phyloP scores from a whole-genome alignment of 805 yeast genomes.

The Nakazawaea molendinolei region DNA sequence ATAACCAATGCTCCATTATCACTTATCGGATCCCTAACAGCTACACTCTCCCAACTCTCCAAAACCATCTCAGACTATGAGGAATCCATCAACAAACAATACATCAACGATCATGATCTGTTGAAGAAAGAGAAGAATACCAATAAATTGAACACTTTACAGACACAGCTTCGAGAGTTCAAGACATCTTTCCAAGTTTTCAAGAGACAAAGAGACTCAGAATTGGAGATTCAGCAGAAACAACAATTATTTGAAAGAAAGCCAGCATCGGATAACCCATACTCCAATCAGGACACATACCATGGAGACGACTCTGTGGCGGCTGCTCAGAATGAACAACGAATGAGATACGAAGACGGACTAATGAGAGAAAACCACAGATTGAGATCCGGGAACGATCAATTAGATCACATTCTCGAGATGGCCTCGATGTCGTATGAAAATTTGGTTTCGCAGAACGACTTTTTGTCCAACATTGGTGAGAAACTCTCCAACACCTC shows the following conservation, averaged over 20 bases:
- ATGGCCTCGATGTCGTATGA: constrained; percentile 84
- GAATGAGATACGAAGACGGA: constrained; percentile 42
- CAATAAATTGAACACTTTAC: constrained; percentile 55
- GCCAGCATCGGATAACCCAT: constrained; percentile 43
- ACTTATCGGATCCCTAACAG: constrained; percentile 55
- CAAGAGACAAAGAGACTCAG: constrained; percentile 48
- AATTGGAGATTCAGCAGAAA: constrained; percentile 37
- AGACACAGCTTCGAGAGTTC: constrained; percentile 37
- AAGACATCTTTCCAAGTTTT: constrained; percentile 45
- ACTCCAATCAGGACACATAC: constrained; percentile 16
- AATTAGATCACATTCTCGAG: constrained; percentile 82
- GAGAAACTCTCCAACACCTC: constrained; percentile 60
- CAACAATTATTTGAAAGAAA: constrained; percentile 53
- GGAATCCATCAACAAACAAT: constrained; percentile 11
- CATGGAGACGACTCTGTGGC: constrained; percentile 8
- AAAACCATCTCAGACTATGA: constrained; percentile 56
- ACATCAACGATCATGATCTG: constrained; percentile 14
- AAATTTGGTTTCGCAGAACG: constrained; percentile 81
- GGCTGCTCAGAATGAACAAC: constrained; percentile 18
- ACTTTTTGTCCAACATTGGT: constrained; percentile 57
- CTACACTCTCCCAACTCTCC: constrained; percentile 66
- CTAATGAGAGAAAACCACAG: constrained; percentile 60
- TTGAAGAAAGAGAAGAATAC: constrained; percentile 57
- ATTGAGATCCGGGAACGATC: constrained; percentile 64
- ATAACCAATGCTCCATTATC: constrained; percentile 69